Base-by-base conservation (phyloP, 352 stramenopile genomes). In the Globisporangium spinosum region DNA sequence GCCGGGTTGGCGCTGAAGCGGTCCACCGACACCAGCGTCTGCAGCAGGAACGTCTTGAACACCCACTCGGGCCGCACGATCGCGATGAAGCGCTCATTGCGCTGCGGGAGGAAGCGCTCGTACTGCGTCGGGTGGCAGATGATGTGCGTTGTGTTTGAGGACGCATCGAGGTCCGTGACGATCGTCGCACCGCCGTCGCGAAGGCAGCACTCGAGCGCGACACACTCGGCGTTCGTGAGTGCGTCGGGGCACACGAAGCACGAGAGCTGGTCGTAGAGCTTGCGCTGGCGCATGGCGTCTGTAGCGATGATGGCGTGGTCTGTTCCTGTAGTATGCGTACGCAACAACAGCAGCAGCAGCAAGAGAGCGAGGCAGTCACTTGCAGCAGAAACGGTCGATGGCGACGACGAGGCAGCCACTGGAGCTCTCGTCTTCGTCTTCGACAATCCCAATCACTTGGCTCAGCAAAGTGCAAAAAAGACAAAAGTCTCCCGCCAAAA, bases 61-160 rank as follows among this genome's bases (percentile, higher is more conserved):
- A 93, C 85, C 88, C 88, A 96, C 67, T 90, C 83, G 23, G 86
- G 83, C 0, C 86, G 85, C 58, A 94, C 84, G 22, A 94, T 74
- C 56, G 79, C 81, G 64, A 90, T 80, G 66, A 91, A 94, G 38
- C 79, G 81, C 62, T 86, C 75, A 55, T 91, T 83, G 25, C 80
- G 86, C 23, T 75, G 71, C 51, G 65, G 32, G 2, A 78, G 60
- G 64, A 92, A 89, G 35, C 58, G 73, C 23, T 75, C 62, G 66
- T 91, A 91, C 27, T 80, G 72, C 34, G 71, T 69, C 13, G 83
- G 76, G 29, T 86, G 71, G 65, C 88, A 94, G 35, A 96, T 74
- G n/a, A 96, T 79, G 72, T 93, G 83, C 53, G 84, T 92, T 61
- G 87, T 71, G 27, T 65, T 53, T n/a, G 54, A 64, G 10, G 65